Evolutionary conservation across 352 stramenopile species (phyloP), one percentile per base, ranked within the genome.

Genomic region (Elongisporangium prolatum): DNA sequence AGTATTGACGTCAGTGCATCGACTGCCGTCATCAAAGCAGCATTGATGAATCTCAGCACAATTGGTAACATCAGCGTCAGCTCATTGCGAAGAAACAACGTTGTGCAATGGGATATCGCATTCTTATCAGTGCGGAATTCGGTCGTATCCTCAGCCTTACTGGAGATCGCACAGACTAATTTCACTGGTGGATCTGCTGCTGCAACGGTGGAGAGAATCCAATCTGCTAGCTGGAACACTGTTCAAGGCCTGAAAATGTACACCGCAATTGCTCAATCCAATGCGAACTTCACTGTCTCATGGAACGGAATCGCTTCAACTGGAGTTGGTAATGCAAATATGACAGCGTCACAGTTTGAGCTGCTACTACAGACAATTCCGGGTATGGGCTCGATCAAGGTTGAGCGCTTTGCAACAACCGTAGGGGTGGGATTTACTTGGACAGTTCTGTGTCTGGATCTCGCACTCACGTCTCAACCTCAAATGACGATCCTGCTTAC

Each of bases 181-280:
- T 48, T 84, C 3, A 56, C 50, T 4, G 72, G 75, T 0, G 72
- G 21, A 8, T 71, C 67, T 17, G 24, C 61, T 4, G 54, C 11
- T 24, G 56, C 50, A 9, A 60, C 50, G 0, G 55, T 61, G 0
- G n/a, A 57, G 18, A 56, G 51, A 4, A 47, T 57, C n/a, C 63
- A 54, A 18, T 18, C 1, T 18, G 60, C 57, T 21, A 65, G 44
- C 6, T 64, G 70, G 55, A 77, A 68, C 28, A 71, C 77, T 28
- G 65, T 82, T 21, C 77, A 85, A 40, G 61, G 47, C 0, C 28
- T 88, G 25, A 65, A 68, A 0, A 67, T 85, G 9, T 88, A 77
- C 22, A 63, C 65, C 17, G 64, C 63, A n/a, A 7, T 69, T 0
- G 37, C 66, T 0, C 25, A 62, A 17, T 57, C 68, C 4, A 55